Evolutionary conservation across 176 grass and related monocot genomes (phyloP), one percentile per base, ranked within the genome.

Genomic region (Carex myosuroides): DNA sequence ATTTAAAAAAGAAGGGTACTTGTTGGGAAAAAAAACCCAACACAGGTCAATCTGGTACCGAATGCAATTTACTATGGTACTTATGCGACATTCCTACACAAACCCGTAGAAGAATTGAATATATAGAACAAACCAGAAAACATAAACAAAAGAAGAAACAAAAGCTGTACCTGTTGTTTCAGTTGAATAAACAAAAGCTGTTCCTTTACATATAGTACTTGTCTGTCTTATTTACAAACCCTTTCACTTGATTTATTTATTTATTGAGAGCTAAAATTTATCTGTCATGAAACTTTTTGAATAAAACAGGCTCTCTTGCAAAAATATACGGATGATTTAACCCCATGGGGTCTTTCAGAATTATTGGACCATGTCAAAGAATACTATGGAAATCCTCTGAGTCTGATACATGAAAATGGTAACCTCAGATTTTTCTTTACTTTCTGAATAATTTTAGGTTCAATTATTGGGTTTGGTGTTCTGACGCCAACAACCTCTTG

Each of bases 391-490:
- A 97, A 97, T 50, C 94, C 88, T 7, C 85, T 85, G 1, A 59
- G 89, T 32, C 8, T 91, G 24, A 92, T 97, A 81, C 92, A 98
- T 64, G 92, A 98, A 84, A 98, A 98, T 14, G 94, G 91, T 94
- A 93, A 16, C 9, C 41, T 22, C 13, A 33, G 12, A 48, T 30
- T 86, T 60, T 86, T 76, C 67, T 70, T 68, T 37, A 12, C 24
- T 26, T 42, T 70, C 32, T 55, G 73, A 6, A 50, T 42, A 77
- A 29, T 52, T 56, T 56, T 56, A 16, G 21, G 50, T 16, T 56
- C 46, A 54, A 54, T 75, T 75, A 29, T 75, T 75, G 46, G 71
- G 11, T 54, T 75, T 26, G 3, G 11, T 3, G 29, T 29, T 29
- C 21, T 53, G 21, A 44, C 13, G 11, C 13, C 21, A 77, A 6